These are phyloP conservation scores for Babesia bovis DNA, from an alignment of 169 alveolate species.

Conservation along the genomic window DNA sequence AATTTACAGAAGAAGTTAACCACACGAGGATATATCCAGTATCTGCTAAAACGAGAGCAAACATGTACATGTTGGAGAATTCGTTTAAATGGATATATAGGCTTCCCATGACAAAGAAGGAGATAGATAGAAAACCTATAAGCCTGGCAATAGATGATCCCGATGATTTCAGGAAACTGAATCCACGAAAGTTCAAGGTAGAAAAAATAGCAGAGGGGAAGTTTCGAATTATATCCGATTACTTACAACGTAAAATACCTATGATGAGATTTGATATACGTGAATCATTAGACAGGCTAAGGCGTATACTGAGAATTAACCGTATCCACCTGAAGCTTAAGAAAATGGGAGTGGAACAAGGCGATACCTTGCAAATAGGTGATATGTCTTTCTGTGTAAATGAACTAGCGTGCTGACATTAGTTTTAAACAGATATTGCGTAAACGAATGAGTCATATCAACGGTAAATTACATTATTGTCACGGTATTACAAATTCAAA, in stretches of 20 bases:
- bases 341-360: conserved; percentile 46
- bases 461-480: too few species aligned
- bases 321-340: conserved; percentile 38
- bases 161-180: conserved; percentile 69
- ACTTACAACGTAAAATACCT: conserved; percentile 72
- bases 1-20: conserved; percentile 11
- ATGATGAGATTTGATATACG: conserved; percentile 72
- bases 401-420: conserved; percentile 18
- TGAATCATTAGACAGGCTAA: conserved; percentile 50
- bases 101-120: not conserved
- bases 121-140: not conserved
- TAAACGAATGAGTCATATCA: too few species aligned
- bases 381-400: conserved; percentile 20
- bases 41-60: conserved; percentile 63
- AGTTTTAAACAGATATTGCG: not conserved
- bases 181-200: conserved; percentile 66
- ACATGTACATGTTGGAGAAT: conserved; percentile 6
- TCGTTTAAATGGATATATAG: conserved; percentile 15
- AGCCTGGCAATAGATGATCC: conserved; percentile 15
- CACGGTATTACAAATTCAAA: too few species aligned
- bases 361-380: conserved; percentile 50
- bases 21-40: conserved; percentile 43
- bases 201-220: conserved; percentile 60
- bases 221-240: conserved; percentile 61
- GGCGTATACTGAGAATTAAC: conserved; percentile 35